Conservation (phyloP, 2,329 filamentous ascomycete species). For the Apiospora sp. region DNA sequence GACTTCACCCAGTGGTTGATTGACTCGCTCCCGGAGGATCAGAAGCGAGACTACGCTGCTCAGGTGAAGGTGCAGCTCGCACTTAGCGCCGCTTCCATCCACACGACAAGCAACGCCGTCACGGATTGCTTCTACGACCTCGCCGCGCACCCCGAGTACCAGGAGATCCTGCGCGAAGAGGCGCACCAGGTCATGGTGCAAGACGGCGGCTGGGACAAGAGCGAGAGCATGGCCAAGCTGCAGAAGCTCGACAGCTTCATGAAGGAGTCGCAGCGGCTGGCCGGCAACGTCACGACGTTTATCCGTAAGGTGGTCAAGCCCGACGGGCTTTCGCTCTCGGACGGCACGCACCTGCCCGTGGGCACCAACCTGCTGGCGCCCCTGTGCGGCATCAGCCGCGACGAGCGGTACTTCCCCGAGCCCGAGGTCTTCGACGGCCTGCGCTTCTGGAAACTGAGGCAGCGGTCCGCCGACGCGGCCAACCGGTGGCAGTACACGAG, state of each 20-base stretch:
- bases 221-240: slow-evolving; percentile 46
- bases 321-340: slow-evolving; percentile 62
- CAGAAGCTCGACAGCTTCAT: slow-evolving; percentile 52
- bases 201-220: slow-evolving; percentile 45
- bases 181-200: slow-evolving; percentile 48
- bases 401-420: slow-evolving; percentile 46
- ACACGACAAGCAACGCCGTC: slow-evolving; percentile 55
- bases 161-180: slow-evolving; percentile 60
- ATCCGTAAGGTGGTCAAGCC: slow-evolving; percentile 57
- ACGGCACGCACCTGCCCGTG: slow-evolving; percentile 58
- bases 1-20: slow-evolving; percentile 59
- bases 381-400: slow-evolving; percentile 45
- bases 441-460: slow-evolving; percentile 48
- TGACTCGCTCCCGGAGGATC: slow-evolving; percentile 45
- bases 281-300: slow-evolving; percentile 52
- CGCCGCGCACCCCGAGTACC: slow-evolving; percentile 56
- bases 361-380: slow-evolving; percentile 54
- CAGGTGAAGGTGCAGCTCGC: slow-evolving; percentile 51
- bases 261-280: slow-evolving; percentile 46
- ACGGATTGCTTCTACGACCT: slow-evolving; percentile 62
- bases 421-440: slow-evolving; percentile 48
- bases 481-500: slow-evolving; percentile 44
- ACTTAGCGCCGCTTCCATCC: slow-evolving; percentile 58
- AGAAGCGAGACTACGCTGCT: slow-evolving; percentile 47
- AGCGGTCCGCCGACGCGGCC: slow-evolving; percentile 32